These are phyloP conservation scores for Pichia sp. DNA, from an alignment of 1,139 yeast genomes.

Conservation along the genomic window DNA sequence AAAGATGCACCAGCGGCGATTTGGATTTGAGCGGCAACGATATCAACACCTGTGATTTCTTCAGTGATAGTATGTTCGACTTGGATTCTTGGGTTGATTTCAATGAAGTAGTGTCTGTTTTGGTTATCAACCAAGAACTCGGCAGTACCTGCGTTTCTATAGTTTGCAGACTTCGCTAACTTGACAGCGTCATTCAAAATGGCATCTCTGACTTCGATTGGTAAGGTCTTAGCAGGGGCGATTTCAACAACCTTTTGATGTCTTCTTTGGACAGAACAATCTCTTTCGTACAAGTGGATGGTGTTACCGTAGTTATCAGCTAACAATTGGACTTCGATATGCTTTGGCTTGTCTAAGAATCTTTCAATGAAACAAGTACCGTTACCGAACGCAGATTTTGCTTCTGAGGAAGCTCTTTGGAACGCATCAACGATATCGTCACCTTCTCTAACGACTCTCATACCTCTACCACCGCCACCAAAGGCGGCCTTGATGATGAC, in stretches of 20 bases:
- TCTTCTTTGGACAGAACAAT: slow-evolving; percentile 98
- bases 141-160: slow-evolving; percentile 98
- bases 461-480: slow-evolving; percentile 99
- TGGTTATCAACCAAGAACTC: slow-evolving; percentile 93
- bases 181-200: slow-evolving; percentile 93
- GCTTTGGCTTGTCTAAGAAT: slow-evolving; percentile 93
- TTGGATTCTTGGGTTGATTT: slow-evolving; percentile 98
- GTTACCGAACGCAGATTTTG: slow-evolving; percentile 91
- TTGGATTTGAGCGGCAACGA: slow-evolving; percentile 98
- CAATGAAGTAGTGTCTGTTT: slow-evolving; percentile 96
- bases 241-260: slow-evolving; percentile 99
- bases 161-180: slow-evolving; percentile 83
- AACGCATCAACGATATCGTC: slow-evolving; percentile 93
- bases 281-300: slow-evolving; percentile 95
- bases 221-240: slow-evolving; percentile 97
- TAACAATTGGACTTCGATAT: slow-evolving; percentile 93
- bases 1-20: slow-evolving; percentile 98
- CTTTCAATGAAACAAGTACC: slow-evolving; percentile 98
- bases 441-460: slow-evolving; percentile 98
- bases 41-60: slow-evolving; percentile 97
- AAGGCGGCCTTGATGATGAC: slow-evolving; percentile 98
- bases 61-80: slow-evolving; percentile 99
- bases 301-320: slow-evolving; percentile 96
- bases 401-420: slow-evolving; percentile 92
- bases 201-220: slow-evolving; percentile 79